A percentile compares a stretch with the other conserved stretches of the same genome.
Evolutionary conservation across 495 filamentous ascomycete species (phyloP).

Genomic region (Hypoxylon subgilvum): DNA sequence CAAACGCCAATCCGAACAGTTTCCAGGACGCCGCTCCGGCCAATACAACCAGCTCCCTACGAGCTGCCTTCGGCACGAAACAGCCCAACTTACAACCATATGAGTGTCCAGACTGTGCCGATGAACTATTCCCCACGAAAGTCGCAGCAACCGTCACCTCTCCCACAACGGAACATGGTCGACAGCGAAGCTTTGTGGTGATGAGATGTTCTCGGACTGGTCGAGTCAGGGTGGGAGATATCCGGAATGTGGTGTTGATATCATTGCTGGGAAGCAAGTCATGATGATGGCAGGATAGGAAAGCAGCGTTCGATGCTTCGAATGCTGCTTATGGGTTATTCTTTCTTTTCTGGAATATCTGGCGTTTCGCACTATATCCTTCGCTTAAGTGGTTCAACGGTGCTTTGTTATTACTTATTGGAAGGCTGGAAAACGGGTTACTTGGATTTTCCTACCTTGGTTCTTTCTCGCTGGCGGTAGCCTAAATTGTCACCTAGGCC

Average conservation of each 20-base stretch:
- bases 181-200: slow-evolving; percentile 38
- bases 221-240: background rate
- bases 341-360: too few relatives aligned
- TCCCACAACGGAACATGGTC: slow-evolving; percentile 26
- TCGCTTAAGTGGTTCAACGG: too few relatives aligned
- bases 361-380: too few relatives aligned
- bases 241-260: too few relatives aligned
- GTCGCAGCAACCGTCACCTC: background rate
- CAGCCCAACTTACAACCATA: slow-evolving; percentile 13
- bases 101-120: slow-evolving; percentile 4
- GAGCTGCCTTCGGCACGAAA: slow-evolving; percentile 14
- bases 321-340: background rate
- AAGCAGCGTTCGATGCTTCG: background rate
- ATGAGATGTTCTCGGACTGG: background rate
- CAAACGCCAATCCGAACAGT: slow-evolving; percentile 2
- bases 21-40: slow-evolving; percentile 17
- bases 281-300: too few relatives aligned
- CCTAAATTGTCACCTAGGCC: too few relatives aligned
- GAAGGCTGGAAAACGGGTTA: too few relatives aligned
- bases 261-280: background rate
- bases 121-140: slow-evolving; percentile 14
- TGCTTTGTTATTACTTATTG: too few relatives aligned
- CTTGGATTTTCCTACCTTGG: too few relatives aligned
- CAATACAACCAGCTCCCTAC: slow-evolving; percentile 16
- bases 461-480: too few relatives aligned